Percentiles rank a stretch among this genome's conserved stretches.
Evolutionary conservation across 2,329 filamentous ascomycete species (phyloP).

Genomic region (Sarocladium strictum): DNA sequence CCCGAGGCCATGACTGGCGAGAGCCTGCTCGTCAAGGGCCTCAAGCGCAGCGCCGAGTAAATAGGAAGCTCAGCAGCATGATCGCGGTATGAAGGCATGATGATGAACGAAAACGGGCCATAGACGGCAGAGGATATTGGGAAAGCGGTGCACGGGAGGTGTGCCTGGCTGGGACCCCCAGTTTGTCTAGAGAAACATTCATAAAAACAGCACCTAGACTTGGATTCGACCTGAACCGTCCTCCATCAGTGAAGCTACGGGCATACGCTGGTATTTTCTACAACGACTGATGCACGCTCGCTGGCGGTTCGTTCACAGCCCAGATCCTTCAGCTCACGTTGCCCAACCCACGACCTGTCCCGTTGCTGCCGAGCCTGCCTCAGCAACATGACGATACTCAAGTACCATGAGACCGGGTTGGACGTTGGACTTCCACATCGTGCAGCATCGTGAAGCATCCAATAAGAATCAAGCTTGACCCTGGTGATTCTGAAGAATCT

Average conservation of each 20-base stretch:
- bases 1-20: constrained; percentile 88
- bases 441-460: background rate
- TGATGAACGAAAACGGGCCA: background rate
- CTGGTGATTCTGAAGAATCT: background rate
- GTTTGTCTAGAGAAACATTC: background rate
- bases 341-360: background rate
- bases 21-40: constrained; percentile 73
- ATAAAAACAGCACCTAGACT: background rate
- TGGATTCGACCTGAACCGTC: background rate
- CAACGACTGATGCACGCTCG: too few species aligned
- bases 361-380: too few species aligned
- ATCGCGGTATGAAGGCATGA: constrained; percentile 2
- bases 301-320: too few species aligned
- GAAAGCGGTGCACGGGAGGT: background rate
- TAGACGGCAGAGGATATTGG: background rate
- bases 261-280: too few species aligned
- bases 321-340: too few species aligned
- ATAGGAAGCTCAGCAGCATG: background rate
- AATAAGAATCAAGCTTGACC: background rate
- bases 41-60: constrained; percentile 31
- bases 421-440: background rate
- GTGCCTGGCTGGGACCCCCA: background rate
- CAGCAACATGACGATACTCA: background rate
- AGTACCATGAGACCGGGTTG: background rate
- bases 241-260: too few species aligned